phyloP scores from a whole-genome alignment of 2,329 filamentous ascomycete species.

The Aulographum hederae region DNA sequence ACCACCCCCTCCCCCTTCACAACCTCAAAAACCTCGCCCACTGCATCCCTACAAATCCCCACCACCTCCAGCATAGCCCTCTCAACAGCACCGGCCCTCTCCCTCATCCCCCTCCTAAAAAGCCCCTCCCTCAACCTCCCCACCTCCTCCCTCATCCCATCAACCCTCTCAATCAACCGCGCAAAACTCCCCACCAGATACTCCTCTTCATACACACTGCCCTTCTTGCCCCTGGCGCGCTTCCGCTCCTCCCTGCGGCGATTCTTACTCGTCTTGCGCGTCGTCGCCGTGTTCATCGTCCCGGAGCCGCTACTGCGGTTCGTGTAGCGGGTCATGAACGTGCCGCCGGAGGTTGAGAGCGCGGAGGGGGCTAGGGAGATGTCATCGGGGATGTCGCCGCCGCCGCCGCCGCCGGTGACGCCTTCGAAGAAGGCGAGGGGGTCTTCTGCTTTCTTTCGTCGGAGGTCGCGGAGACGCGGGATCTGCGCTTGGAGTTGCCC shows the following conservation, averaged over 20 bases:
- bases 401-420: slow-evolving; percentile 33
- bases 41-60: slow-evolving; percentile 45
- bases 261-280: slow-evolving; percentile 72
- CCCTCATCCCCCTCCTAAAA: slow-evolving; percentile 66
- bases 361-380: slow-evolving; percentile 79
- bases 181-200: slow-evolving; percentile 82
- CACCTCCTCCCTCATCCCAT: slow-evolving; percentile 53
- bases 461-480: slow-evolving; percentile 67
- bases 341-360: slow-evolving; percentile 57
- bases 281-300: slow-evolving; percentile 55
- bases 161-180: slow-evolving; percentile 66
- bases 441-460: slow-evolving; percentile 63
- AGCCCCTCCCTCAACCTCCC: slow-evolving; percentile 59
- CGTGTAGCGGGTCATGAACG: slow-evolving; percentile 84
- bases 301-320: slow-evolving; percentile 47
- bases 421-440: slow-evolving; percentile 81
- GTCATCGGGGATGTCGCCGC: slow-evolving; percentile 70
- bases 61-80: slow-evolving; percentile 56
- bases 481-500: slow-evolving; percentile 69
- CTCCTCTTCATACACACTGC: slow-evolving; percentile 94
- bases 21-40: slow-evolving; percentile 50
- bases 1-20: slow-evolving; percentile 7
- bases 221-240: slow-evolving; percentile 83
- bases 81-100: slow-evolving; percentile 66
- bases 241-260: slow-evolving; percentile 84